Conservation (phyloP, 495 filamentous ascomycete species). For the Lasiosphaeria ovina region DNA sequence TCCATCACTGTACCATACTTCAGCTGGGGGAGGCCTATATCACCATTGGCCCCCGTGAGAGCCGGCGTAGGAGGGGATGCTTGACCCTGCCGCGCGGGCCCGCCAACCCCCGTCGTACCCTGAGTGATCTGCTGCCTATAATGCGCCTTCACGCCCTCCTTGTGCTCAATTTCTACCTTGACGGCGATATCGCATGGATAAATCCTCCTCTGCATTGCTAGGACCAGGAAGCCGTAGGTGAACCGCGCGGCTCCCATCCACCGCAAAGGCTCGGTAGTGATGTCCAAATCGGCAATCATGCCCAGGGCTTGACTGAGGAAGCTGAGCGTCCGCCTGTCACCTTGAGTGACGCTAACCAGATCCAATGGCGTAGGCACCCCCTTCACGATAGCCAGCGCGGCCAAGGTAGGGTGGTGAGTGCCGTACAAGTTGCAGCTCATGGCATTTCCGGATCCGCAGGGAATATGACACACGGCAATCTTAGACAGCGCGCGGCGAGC, state of each 20-base stretch:
- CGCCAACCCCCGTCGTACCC: slow-evolving; percentile 23
- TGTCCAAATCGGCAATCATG: slow-evolving; percentile 83
- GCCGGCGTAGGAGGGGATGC: slow-evolving; percentile 16
- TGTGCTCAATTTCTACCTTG: slow-evolving; percentile 75
- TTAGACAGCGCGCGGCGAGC: slow-evolving; percentile 70
- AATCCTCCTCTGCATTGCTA: slow-evolving; percentile 66
- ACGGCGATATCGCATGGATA: slow-evolving; percentile 90
- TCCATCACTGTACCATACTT: slow-evolving; percentile 77
- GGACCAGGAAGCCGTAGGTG: slow-evolving; percentile 73
- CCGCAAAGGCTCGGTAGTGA: slow-evolving; percentile 83
- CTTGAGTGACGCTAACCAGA: slow-evolving; percentile 83
- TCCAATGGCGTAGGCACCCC: slow-evolving; percentile 79
- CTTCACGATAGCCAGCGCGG: slow-evolving; percentile 81
- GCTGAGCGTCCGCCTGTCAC: slow-evolving; percentile 65
- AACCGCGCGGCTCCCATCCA: slow-evolving; percentile 91
- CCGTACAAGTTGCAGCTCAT: slow-evolving; percentile 89
- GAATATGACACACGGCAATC: slow-evolving; percentile 84
- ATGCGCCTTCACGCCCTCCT: slow-evolving; percentile 69
- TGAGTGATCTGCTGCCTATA: slow-evolving; percentile 44
- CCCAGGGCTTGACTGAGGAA: slow-evolving; percentile 92
- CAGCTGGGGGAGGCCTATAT: slow-evolving; percentile 62
- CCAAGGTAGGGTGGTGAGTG: slow-evolving; percentile 69
- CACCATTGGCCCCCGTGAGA: slow-evolving; percentile 11
- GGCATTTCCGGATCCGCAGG: slow-evolving; percentile 91
- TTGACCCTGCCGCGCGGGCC: too few species aligned